Percentiles rank a stretch among this genome's conserved stretches.
phyloP scores from a whole-genome alignment of 768 basidiomycete species.

The Rhodotorula toruloides region DNA sequence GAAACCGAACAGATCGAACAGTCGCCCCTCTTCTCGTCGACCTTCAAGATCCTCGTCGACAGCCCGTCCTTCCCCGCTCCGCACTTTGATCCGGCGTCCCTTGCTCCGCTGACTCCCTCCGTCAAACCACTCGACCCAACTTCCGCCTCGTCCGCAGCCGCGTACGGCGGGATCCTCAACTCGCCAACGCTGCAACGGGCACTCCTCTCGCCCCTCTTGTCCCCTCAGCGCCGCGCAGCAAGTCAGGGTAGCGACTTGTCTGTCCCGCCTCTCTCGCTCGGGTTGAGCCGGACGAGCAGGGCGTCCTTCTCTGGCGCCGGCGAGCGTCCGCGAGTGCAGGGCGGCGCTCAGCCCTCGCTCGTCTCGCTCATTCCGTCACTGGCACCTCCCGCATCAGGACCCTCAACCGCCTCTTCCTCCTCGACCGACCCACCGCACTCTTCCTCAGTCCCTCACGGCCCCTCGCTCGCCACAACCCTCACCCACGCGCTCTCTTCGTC shows the following conservation, averaged over 20 bases:
- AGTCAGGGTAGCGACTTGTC: conserved; percentile 15
- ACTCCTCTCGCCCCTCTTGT: conserved; percentile 22
- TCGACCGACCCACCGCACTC: no score
- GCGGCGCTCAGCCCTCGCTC: background rate
- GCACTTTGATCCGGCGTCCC: conserved; percentile 16
- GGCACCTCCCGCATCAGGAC: background rate
- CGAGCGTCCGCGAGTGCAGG: background rate
- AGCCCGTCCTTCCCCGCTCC: conserved; percentile 21
- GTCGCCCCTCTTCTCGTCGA: conserved; percentile 22
- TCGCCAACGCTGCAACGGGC: conserved; percentile 33
- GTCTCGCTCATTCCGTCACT: conserved; percentile 6
- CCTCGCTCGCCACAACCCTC: background rate
- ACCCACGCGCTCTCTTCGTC: background rate
- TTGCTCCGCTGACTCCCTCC: conserved; percentile 14
- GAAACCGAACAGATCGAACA: background rate
- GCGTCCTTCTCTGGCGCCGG: conserved; percentile 14
- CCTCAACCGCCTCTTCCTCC: background rate
- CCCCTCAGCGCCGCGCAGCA: conserved; percentile 18
- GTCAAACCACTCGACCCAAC: background rate
- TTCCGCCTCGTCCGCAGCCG: no score
- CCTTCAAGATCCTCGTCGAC: conserved; percentile 30
- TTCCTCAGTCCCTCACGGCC: no score
- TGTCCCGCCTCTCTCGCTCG: conserved; percentile 27
- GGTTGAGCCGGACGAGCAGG: conserved; percentile 13
- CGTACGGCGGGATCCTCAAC: conserved; percentile 6